Evolutionary conservation across 768 basidiomycete genomes (phyloP).

Genomic region (Mycena capillaripes): DNA sequence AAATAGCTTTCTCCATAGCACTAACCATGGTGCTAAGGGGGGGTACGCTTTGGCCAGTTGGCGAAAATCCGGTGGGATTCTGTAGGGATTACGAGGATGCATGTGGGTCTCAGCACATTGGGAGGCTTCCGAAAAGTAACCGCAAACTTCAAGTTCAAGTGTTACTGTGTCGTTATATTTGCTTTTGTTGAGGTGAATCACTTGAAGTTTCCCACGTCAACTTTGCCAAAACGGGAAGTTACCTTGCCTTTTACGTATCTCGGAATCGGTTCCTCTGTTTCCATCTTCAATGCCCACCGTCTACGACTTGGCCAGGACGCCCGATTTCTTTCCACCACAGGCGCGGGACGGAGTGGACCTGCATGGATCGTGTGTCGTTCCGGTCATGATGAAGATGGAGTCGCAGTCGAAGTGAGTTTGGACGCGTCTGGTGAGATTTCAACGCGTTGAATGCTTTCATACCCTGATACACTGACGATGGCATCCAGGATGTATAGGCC

Average conservation of each 20-base stretch:
- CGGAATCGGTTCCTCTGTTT: neutral
- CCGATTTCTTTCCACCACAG: slow-evolving; percentile 31
- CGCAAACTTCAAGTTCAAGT: too few species aligned
- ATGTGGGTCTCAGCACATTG: slow-evolving; percentile 39
- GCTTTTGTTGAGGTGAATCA: too few species aligned
- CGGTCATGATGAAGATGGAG: slow-evolving; percentile 26
- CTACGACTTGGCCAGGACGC: slow-evolving; percentile 22
- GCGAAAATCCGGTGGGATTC: slow-evolving; percentile 65
- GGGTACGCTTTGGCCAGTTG: slow-evolving; percentile 70
- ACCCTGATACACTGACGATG: neutral
- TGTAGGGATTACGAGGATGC: slow-evolving; percentile 60
- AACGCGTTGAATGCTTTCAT: neutral
- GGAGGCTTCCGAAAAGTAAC: neutral
- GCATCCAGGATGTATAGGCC: neutral
- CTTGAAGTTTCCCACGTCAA: too few species aligned
- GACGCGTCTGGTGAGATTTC: neutral
- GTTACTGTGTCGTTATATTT: too few species aligned
- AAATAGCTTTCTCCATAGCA: neutral
- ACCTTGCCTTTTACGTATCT: neutral
- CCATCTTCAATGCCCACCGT: slow-evolving; percentile 1
- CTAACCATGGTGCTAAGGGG: slow-evolving; percentile 68
- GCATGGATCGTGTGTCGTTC: slow-evolving; percentile 19
- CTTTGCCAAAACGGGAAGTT: neutral
- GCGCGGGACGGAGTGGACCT: neutral
- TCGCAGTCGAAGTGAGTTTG: slow-evolving; percentile 12